phyloP scores from a whole-genome alignment of 306 rosid species.

The Lagenaria siceraria region DNA sequence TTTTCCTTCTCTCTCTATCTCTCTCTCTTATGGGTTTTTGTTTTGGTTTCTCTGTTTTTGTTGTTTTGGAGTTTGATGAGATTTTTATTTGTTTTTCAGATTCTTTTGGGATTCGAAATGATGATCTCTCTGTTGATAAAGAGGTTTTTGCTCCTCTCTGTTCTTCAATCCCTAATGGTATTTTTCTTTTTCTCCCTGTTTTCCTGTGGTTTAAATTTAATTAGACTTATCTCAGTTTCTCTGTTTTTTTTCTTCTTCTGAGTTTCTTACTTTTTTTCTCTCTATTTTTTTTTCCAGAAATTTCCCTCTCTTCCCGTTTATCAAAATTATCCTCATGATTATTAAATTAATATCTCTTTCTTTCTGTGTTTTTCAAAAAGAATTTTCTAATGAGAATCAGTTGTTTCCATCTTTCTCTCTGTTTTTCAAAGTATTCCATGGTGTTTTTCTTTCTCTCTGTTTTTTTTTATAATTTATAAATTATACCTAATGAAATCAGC shows the following conservation, averaged over 20 bases:
- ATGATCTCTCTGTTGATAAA: conserved; percentile 17
- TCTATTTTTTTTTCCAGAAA: too few species aligned
- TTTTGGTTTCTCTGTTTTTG: neutral
- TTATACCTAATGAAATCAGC: too few species aligned
- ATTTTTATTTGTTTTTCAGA: conserved; percentile 21
- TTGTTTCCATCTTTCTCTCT: neutral
- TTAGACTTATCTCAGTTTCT: neutral
- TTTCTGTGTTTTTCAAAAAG: neutral
- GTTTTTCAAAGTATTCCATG: neutral
- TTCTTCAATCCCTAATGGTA: conserved; percentile 54
- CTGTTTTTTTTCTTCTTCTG: neutral
- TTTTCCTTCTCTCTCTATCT: conserved; percentile 4
- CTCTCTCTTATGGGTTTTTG: neutral
- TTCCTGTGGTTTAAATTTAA: neutral
- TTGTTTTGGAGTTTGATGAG: neutral
- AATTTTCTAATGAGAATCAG: neutral
- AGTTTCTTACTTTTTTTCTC: too few species aligned
- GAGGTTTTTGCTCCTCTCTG: conserved; percentile 30
- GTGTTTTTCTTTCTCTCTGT: neutral
- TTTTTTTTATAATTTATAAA: too few species aligned
- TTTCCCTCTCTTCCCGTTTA: too few species aligned
- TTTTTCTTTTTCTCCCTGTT: neutral
- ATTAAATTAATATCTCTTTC: neutral
- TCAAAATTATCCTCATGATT: too few species aligned
- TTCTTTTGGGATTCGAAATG: conserved; percentile 27